Conservation (phyloP, 2,329 filamentous ascomycete species). For the Exophiala alcalophila region DNA sequence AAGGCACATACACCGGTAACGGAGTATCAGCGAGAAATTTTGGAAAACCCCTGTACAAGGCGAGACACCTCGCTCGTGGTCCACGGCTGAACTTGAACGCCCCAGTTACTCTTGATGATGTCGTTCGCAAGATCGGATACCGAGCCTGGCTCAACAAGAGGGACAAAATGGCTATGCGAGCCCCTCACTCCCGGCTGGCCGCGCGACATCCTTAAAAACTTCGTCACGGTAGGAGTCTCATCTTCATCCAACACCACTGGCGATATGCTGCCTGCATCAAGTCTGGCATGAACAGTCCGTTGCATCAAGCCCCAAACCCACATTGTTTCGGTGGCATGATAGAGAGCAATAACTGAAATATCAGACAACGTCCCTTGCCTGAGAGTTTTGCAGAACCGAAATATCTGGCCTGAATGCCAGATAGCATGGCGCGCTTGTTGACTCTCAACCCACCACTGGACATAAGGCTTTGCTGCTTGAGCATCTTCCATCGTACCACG, state of each 20-base stretch:
- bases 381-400: constrained; percentile 58
- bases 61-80: constrained; percentile 7
- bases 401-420: constrained; percentile 66
- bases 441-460: constrained; percentile 39
- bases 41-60: constrained; percentile 4
- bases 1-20: too few species aligned
- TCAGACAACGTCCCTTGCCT: constrained; percentile 51
- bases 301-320: constrained; percentile 48
- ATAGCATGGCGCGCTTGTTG: constrained; percentile 48
- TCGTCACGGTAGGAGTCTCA: constrained; percentile 1
- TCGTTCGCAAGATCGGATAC: constrained; percentile 7
- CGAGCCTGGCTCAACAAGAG: background rate
- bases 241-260: constrained; percentile 6
- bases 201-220: constrained; percentile 4
- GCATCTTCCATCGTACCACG: constrained; percentile 43
- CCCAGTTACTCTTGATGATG: constrained; percentile 6
- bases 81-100: background rate
- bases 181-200: background rate
- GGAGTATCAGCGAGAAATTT: background rate
- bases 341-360: constrained; percentile 66
- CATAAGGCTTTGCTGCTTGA: constrained; percentile 34
- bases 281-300: background rate
- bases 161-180: background rate
- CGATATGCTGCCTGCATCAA: background rate
- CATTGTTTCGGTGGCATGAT: constrained; percentile 64